Evolutionary conservation across 306 rosid species (phyloP).

Genomic region (Luffa aegyptiaca): DNA sequence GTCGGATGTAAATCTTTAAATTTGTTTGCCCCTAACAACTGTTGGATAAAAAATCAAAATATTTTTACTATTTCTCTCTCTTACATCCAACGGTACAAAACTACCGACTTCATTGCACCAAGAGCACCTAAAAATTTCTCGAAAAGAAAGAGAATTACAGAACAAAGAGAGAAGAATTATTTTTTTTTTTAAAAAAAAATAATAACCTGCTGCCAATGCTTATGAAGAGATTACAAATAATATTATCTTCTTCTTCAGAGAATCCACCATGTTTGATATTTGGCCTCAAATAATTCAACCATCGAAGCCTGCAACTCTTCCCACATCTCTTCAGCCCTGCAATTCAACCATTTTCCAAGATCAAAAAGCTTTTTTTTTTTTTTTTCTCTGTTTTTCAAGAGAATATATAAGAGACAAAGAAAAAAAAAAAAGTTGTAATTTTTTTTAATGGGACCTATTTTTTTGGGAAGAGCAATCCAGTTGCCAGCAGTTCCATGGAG

Average conservation of each 20-base stretch:
- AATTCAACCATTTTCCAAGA: neutral
- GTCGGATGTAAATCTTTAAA: too few relatives aligned
- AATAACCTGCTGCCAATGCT: conserved; percentile 94
- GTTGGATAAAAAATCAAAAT: too few relatives aligned
- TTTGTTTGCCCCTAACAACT: too few relatives aligned
- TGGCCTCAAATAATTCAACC: conserved; percentile 90
- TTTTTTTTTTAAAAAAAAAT: neutral
- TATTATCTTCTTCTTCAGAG: conserved; percentile 93
- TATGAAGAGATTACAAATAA: conserved; percentile 77
- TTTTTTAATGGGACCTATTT: conserved; percentile 40
- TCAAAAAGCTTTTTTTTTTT: neutral
- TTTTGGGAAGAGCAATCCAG: conserved; percentile 98
- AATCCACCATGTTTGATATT: conserved; percentile 95
- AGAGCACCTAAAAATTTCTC: too few relatives aligned
- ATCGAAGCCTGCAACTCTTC: conserved; percentile 83
- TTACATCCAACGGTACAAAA: too few relatives aligned
- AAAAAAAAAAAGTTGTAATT: neutral
- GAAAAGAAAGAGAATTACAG: too few relatives aligned
- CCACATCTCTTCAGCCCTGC: conserved; percentile 95
- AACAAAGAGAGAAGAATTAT: conserved; percentile 37
- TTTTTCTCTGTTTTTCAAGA: too few relatives aligned
- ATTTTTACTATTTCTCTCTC: too few relatives aligned
- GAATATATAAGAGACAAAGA: too few relatives aligned
- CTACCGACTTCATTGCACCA: too few relatives aligned
- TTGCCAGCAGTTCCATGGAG: conserved; percentile 69